Evolutionary conservation across 1,139 yeast species (phyloP), one percentile per base, ranked within the genome.

Genomic region (Suhomyces guaymorum): DNA sequence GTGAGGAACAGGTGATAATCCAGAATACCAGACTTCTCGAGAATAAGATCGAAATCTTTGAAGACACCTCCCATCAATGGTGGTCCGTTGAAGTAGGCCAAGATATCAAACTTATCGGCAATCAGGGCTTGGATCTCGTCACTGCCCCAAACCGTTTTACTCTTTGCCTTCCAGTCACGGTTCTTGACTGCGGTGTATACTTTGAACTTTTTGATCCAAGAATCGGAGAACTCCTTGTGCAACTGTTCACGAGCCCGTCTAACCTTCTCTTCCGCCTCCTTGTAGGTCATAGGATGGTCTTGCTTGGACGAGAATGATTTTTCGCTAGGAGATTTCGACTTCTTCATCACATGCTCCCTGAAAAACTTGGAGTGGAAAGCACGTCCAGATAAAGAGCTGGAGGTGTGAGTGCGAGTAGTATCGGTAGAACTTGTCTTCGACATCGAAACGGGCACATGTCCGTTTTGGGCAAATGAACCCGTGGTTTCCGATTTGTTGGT

Each of bases 151-250:
- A 55, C 54, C 14, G 50, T 43, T 9, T 49, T 51, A 13, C 52
- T 35, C 30, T 65, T 54, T 7, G 46, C 37, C 26, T 43, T 47
- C 70, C 72, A 66, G 14, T 42, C 42, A 5, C 51, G 39, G 11
- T 48, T 41, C 41, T 66, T 62, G 7, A 49, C 48, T 2, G 44
- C 28, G 14, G 57, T 51, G 47, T 61, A 68, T 12, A 49, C 38
- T 24, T 47, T 52, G 44, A 44, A 67, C 39, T 63, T 67, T 30
- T 50, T 44, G 18, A 84, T 72, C 97, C 97, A 90, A 0, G 94
- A 77, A 14, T 67, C 68, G 0, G 92, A 75, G 24, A 85, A 63
- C 42, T 83, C 77, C 33, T 48, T 42, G 27, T 69, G 59, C 14
- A 74, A 59, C 13, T 55, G 47, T 5, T 61, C 58, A 30, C 48